Evolutionary conservation across 805 yeast species (phyloP).

Genomic region (Spathaspora arborariae): DNA sequence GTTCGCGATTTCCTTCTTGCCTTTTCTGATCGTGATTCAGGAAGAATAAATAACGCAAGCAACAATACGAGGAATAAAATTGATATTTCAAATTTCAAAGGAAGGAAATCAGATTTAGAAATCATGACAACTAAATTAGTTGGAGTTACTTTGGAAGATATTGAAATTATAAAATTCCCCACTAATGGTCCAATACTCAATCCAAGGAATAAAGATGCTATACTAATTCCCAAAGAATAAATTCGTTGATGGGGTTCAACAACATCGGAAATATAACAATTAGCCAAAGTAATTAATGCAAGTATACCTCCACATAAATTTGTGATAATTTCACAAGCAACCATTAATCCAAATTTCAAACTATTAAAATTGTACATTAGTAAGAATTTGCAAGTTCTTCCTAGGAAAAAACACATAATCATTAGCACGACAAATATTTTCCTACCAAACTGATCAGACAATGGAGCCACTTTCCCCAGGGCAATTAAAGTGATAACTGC

Average conservation of each 20-base stretch:
- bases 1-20: constrained; percentile 53
- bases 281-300: constrained; percentile 53
- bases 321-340: constrained; percentile 43
- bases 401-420: constrained; percentile 16
- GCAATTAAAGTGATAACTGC: constrained; percentile 48
- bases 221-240: constrained; percentile 52
- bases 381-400: constrained; percentile 18
- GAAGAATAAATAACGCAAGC: constrained; percentile 35
- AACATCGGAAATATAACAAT: constrained; percentile 73
- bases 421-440: constrained; percentile 21
- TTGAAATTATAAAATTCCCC: constrained; percentile 37
- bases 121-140: constrained; percentile 8
- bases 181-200: constrained; percentile 62
- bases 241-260: constrained; percentile 59
- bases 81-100: constrained; percentile 30
- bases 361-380: constrained; percentile 21
- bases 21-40: constrained; percentile 60
- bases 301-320: constrained; percentile 62
- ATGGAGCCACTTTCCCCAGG: constrained; percentile 48
- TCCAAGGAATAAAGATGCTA: constrained; percentile 59
- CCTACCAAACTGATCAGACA: constrained; percentile 37
- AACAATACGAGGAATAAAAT: constrained; percentile 28
- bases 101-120: constrained; percentile 25
- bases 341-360: constrained; percentile 33
- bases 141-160: constrained; percentile 5